Percentiles rank a stretch among this genome's conserved stretches.
Evolutionary conservation across 192 early-diverging fungal genomes (phyloP).

Genomic region (Coemansia javaensis): DNA sequence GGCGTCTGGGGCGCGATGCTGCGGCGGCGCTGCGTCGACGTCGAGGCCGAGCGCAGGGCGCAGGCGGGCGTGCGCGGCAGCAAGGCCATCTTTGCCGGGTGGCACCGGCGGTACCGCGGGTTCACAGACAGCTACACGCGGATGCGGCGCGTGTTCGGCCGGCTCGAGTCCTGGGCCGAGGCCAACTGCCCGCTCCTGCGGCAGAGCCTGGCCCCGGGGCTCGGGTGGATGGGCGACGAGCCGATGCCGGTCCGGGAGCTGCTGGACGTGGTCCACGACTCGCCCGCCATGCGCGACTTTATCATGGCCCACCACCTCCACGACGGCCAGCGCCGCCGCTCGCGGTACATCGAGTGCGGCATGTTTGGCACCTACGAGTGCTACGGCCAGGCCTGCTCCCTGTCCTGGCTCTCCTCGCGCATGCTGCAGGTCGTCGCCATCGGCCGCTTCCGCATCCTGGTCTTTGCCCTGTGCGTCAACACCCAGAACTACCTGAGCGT

Average conservation of each 20-base stretch:
- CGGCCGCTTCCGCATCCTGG: constrained; percentile 19
- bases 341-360: constrained; percentile 16
- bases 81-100: constrained; percentile 22
- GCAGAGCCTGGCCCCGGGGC: constrained; percentile 34
- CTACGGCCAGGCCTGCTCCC: constrained; percentile 40
- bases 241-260: constrained; percentile 38
- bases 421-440: constrained; percentile 40
- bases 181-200: constrained; percentile 7
- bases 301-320: constrained; percentile 43
- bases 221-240: constrained; percentile 34
- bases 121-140: constrained; percentile 42
- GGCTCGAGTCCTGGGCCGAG: constrained; percentile 26
- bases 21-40: constrained; percentile 3
- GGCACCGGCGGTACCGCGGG: constrained; percentile 23
- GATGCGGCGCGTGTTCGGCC: constrained; percentile 21
- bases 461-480: constrained; percentile 41
- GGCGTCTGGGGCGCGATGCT: constrained; percentile 25
- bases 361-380: constrained; percentile 45
- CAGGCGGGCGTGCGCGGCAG: constrained; percentile 2
- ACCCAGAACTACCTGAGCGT: constrained; percentile 39
- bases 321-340: constrained; percentile 36
- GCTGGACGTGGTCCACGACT: constrained; percentile 30
- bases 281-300: constrained; percentile 38
- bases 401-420: constrained; percentile 36
- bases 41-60: neutral